Percentiles rank a stretch among this genome's conserved stretches.
Evolutionary conservation across 2,329 filamentous ascomycete species (phyloP).

Genomic region (Thielaviopsis populi): DNA sequence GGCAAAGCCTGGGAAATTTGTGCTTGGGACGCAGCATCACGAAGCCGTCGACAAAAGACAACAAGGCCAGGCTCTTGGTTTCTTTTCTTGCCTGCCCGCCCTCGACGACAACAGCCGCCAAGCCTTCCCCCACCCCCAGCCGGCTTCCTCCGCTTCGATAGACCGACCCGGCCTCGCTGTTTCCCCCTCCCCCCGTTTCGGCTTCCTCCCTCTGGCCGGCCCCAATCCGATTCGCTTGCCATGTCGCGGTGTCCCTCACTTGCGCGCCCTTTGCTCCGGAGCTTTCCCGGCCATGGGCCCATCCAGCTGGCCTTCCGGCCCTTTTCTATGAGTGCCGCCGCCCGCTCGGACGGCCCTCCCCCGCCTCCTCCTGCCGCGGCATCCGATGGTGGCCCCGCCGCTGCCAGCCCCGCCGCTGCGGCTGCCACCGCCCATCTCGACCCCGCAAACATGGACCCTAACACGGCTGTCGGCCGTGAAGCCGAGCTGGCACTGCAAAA

Average conservation of each 20-base stretch:
- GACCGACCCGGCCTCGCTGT: background rate
- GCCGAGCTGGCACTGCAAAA: conserved; percentile 55
- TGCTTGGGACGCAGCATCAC: background rate
- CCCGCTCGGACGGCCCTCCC: conserved; percentile 24
- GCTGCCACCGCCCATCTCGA: conserved; percentile 20
- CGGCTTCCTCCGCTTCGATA: background rate
- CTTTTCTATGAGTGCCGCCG: conserved; percentile 24
- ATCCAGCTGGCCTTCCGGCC: conserved; percentile 26
- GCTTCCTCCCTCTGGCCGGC: background rate
- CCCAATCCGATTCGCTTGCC: conserved; percentile 17
- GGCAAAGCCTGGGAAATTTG: background rate
- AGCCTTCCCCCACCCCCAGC: too few species aligned
- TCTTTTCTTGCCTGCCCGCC: background rate
- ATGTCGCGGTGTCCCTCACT: conserved; percentile 49
- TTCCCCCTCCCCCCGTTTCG: background rate
- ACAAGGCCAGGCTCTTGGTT: background rate
- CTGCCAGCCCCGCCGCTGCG: background rate
- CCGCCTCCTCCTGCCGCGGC: background rate
- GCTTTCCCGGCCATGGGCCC: conserved; percentile 3
- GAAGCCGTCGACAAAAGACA: background rate
- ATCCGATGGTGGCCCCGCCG: background rate
- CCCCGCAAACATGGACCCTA: conserved; percentile 43
- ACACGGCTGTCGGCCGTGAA: conserved; percentile 47
- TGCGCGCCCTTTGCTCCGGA: conserved; percentile 37
- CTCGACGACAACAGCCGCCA: background rate